Conservation (phyloP, 306 rosid genomes). For the Ammopiptanthus mongolicus region DNA sequence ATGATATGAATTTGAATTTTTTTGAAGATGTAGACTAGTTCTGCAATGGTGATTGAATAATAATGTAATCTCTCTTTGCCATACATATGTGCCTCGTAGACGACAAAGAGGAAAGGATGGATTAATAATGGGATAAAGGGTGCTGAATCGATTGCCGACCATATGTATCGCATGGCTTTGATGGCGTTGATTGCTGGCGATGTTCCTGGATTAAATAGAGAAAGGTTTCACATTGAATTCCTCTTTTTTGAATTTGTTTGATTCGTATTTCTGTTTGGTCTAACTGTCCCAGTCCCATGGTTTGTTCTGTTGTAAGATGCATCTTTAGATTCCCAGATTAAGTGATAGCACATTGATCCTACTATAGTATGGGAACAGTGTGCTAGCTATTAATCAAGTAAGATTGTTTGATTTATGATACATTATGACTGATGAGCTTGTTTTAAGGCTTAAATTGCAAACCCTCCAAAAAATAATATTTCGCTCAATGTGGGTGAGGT, state of each 20-base stretch:
- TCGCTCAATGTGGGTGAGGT: background rate
- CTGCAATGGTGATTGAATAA: background rate
- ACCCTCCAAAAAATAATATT: background rate
- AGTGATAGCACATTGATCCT: background rate
- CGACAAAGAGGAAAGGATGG: conserved; percentile 93
- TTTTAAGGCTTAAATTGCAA: background rate
- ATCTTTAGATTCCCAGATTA: conserved; percentile 5
- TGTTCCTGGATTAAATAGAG: conserved; percentile 71
- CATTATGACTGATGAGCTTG: background rate
- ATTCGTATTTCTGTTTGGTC: background rate
- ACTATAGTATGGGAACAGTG: background rate
- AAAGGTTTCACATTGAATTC: conserved; percentile 50
- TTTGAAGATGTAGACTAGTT: background rate
- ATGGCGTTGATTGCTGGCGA: conserved; percentile 75
- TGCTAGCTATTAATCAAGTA: background rate
- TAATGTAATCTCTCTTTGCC: background rate
- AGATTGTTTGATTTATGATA: background rate
- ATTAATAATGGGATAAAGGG: conserved; percentile 88
- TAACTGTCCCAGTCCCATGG: background rate
- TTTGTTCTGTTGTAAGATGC: conserved; percentile 7
- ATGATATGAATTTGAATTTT: background rate
- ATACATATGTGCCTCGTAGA: conserved; percentile 38
- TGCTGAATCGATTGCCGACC: conserved; percentile 88
- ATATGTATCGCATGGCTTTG: conserved; percentile 92
- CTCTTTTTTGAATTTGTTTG: background rate